Evolutionary conservation across 345 rosid genomes (phyloP).

Genomic region (Populus euphratica): DNA sequence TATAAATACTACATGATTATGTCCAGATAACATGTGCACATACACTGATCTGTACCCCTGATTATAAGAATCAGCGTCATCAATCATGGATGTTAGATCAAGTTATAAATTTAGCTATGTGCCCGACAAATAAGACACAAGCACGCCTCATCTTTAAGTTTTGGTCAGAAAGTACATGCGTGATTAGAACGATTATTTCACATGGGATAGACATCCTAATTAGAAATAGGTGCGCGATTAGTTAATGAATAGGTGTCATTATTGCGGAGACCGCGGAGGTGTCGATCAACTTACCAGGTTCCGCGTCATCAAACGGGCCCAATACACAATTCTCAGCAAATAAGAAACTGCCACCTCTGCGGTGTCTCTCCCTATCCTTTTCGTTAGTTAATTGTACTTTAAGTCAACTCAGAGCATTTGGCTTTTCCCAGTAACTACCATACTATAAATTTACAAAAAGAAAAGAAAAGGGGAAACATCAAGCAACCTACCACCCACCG

Average conservation of each 20-base stretch:
- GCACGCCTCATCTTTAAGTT: not conserved
- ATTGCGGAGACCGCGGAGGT: too few relatives aligned
- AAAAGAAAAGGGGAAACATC: too few relatives aligned
- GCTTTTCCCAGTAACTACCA: too few relatives aligned
- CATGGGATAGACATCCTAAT: not conserved
- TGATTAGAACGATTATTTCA: not conserved
- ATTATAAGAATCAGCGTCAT: not conserved
- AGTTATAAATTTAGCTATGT: not conserved
- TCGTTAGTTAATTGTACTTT: too few relatives aligned
- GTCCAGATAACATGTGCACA: not conserved
- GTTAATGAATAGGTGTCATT: not conserved
- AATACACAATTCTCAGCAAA: too few relatives aligned
- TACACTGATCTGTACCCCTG: not conserved
- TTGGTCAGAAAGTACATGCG: not conserved
- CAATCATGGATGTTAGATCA: not conserved
- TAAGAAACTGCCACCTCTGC: too few relatives aligned
- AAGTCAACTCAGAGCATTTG: too few relatives aligned
- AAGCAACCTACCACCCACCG: too few relatives aligned
- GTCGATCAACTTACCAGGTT: too few relatives aligned
- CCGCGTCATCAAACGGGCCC: too few relatives aligned
- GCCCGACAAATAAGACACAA: not conserved
- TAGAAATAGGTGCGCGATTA: not conserved
- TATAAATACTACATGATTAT: not conserved
- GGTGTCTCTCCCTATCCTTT: too few relatives aligned
- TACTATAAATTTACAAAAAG: too few relatives aligned